Evolutionary conservation across 257 asterid species (phyloP).

Genomic region (Handroanthus guayacan): DNA sequence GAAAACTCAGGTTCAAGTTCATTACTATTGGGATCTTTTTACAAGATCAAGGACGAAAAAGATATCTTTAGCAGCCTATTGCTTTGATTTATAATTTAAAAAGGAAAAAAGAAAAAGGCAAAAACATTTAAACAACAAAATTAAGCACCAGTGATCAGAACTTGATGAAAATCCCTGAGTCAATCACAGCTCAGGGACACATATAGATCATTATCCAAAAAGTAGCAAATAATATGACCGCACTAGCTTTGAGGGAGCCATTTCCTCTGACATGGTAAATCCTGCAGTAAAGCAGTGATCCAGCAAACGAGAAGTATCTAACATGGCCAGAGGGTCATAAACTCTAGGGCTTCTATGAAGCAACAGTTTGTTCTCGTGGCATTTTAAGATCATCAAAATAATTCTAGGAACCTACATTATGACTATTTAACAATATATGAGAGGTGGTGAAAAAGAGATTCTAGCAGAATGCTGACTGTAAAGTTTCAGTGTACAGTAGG

Average conservation of each 20-base stretch:
- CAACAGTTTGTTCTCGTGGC: slow-evolving; percentile 11
- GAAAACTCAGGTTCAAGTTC: neutral
- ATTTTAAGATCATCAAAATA: slow-evolving; percentile 20
- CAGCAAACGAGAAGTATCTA: neutral
- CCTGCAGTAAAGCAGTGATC: slow-evolving; percentile 11
- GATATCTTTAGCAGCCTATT: slow-evolving; percentile 6
- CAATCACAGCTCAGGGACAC: slow-evolving; percentile 10
- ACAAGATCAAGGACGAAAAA: neutral
- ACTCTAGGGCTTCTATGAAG: neutral
- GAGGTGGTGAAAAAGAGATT: neutral
- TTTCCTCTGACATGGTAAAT: neutral
- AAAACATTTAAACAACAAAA: neutral
- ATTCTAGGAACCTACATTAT: neutral
- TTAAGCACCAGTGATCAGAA: neutral
- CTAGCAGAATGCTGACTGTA: slow-evolving; percentile 14
- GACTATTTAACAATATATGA: neutral
- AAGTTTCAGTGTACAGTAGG: neutral
- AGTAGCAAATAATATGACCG: neutral
- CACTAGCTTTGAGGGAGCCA: neutral
- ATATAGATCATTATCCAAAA: neutral
- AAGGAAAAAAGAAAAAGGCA: neutral
- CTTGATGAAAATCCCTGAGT: neutral
- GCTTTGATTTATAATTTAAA: neutral
- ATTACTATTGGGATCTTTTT: slow-evolving; percentile 8
- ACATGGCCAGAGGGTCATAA: neutral